phyloP scores from a whole-genome alignment of 768 basidiomycete genomes.

The Boletus fagicola region DNA sequence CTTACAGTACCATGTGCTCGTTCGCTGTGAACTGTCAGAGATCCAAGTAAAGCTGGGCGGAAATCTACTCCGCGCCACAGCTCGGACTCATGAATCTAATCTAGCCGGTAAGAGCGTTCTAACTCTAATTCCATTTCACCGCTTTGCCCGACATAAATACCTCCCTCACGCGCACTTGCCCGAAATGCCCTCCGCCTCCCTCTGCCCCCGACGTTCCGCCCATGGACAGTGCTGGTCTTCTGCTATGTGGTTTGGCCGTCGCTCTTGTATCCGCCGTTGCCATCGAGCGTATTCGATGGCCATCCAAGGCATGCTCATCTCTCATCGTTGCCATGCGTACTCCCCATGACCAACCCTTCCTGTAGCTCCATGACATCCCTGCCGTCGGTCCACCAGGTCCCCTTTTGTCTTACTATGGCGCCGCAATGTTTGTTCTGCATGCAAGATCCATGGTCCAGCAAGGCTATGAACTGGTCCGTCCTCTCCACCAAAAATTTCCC shows the following conservation, averaged over 20 bases:
- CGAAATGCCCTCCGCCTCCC: conserved; percentile 30
- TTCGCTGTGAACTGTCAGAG: not conserved
- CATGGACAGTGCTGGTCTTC: conserved; percentile 26
- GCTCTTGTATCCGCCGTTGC: conserved; percentile 12
- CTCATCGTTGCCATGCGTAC: not conserved
- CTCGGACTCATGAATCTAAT: conserved; percentile 29
- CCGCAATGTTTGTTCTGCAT: conserved; percentile 30
- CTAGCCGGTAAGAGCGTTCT: conserved; percentile 22
- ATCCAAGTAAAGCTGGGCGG: not conserved
- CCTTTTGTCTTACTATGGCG: conserved; percentile 34
- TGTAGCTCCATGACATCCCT: conserved; percentile 34
- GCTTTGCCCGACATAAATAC: conserved; percentile 34
- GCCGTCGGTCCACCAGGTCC: conserved; percentile 35
- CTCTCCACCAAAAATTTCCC: not conserved
- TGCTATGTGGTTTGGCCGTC: conserved; percentile 21
- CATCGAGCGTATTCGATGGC: conserved; percentile 22
- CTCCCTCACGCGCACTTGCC: conserved; percentile 19
- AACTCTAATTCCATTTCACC: conserved; percentile 33
- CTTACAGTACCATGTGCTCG: not conserved
- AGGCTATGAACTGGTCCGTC: conserved; percentile 36
- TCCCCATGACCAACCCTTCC: conserved; percentile 2
- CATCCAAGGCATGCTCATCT: conserved; percentile 25
- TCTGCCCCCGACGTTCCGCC: conserved; percentile 22
- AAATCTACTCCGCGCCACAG: conserved; percentile 24
- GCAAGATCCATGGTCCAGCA: conserved; percentile 35